Percentiles rank a stretch among this genome's conserved stretches.
Evolutionary conservation across 2,329 filamentous ascomycete species (phyloP).

Genomic region (Pseudophaeomoniella oleicola): DNA sequence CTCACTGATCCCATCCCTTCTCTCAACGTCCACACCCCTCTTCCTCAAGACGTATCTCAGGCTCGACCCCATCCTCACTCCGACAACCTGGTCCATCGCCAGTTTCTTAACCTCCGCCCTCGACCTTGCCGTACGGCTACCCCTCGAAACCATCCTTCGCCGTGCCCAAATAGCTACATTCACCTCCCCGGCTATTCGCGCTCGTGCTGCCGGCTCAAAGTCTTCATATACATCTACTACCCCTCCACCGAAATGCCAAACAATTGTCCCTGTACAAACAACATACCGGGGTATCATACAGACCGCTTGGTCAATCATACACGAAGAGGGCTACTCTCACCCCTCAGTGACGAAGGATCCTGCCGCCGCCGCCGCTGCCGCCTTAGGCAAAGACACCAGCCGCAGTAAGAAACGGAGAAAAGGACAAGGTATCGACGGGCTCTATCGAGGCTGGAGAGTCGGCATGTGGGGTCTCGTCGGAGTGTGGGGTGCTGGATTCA

Average conservation of each 20-base stretch:
- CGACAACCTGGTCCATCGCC: constrained; percentile 65
- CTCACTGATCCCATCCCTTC: constrained; percentile 66
- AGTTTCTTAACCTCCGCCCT: constrained; percentile 68
- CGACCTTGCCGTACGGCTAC: constrained; percentile 75
- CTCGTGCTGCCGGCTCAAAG: constrained; percentile 13
- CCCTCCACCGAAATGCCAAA: constrained; percentile 38
- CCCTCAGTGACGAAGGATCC: constrained; percentile 21
- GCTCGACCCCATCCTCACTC: constrained; percentile 69
- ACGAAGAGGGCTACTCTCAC: constrained; percentile 55
- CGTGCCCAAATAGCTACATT: constrained; percentile 71
- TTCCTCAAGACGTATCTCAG: constrained; percentile 72
- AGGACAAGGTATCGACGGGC: constrained; percentile 39
- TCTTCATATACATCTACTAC: constrained; percentile 9
- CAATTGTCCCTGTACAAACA: constrained; percentile 61
- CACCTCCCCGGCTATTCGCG: constrained; percentile 35
- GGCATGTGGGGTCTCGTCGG: constrained; percentile 41
- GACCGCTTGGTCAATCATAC: constrained; percentile 75
- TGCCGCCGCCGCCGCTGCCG: constrained; percentile 17
- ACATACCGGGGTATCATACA: constrained; percentile 76
- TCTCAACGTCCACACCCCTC: constrained; percentile 70
- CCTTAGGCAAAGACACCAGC: constrained; percentile 17
- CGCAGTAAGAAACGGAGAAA: constrained; percentile 28
- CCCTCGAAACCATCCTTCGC: constrained; percentile 80
- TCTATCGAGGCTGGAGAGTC: constrained; percentile 44
- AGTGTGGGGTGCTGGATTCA: constrained; percentile 35